Conservation (phyloP, 306 rosid genomes). For the Prunus campanulata region DNA sequence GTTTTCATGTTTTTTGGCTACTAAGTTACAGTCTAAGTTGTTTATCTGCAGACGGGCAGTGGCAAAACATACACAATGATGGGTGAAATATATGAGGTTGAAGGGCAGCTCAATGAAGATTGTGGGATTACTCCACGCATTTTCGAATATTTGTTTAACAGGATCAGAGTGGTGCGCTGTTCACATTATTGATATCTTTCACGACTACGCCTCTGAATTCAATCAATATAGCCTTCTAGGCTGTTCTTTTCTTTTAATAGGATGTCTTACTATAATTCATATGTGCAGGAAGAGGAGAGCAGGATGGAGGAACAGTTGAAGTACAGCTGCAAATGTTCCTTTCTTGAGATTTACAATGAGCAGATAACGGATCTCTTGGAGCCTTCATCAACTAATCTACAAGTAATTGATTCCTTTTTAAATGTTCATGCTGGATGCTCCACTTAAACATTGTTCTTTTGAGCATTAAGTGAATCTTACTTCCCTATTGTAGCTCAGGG, state of each 20-base stretch:
- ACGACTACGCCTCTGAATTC: conserved; percentile 9
- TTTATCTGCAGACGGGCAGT: conserved; percentile 81
- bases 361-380: conserved; percentile 94
- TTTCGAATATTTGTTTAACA: conserved; percentile 71
- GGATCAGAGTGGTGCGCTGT: conserved; percentile 57
- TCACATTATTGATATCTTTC: conserved; percentile 17
- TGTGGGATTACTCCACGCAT: conserved; percentile 91
- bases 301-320: conserved; percentile 61
- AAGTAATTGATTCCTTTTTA: conserved; percentile 45
- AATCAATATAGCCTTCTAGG: conserved; percentile 12
- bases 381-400: conserved; percentile 89
- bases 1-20: conserved; percentile 11
- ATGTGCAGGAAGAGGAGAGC: conserved; percentile 74
- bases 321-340: conserved; percentile 92
- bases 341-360: conserved; percentile 92
- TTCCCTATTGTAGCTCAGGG: conserved; percentile 74
- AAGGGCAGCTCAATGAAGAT: conserved; percentile 58
- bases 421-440: conserved; percentile 23
- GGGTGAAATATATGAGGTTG: conserved; percentile 79
- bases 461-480: not conserved
- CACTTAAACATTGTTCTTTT: conserved; percentile 8
- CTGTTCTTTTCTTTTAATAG: conserved; percentile 15
- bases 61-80: conserved; percentile 98
- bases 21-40: conserved; percentile 24
- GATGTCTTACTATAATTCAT: conserved; percentile 17